A percentile compares a stretch with the other conserved stretches of the same genome.
phyloP scores from a whole-genome alignment of 345 rosid species.

The Eucalyptus erythrocorys region DNA sequence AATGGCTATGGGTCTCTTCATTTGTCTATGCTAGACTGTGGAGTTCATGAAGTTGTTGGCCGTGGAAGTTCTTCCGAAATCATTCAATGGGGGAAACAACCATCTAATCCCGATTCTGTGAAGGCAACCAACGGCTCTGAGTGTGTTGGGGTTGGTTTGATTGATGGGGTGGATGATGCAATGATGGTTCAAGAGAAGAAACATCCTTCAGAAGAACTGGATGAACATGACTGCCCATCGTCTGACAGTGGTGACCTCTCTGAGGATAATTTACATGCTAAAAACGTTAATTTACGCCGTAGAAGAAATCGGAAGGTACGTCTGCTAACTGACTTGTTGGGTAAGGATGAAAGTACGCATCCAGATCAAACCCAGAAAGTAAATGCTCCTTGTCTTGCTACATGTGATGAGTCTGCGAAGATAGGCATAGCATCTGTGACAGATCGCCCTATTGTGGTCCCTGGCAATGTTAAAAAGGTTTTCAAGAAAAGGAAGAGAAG shows the following conservation, averaged over 20 bases:
- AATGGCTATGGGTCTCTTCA: slow-evolving; percentile 7
- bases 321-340: slow-evolving; percentile 63
- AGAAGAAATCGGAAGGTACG: slow-evolving; percentile 61
- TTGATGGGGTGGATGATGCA: slow-evolving; percentile 15
- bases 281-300: slow-evolving; percentile 30
- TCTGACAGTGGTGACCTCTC: slow-evolving; percentile 45
- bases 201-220: slow-evolving; percentile 18
- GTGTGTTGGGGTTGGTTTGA: slow-evolving; percentile 8
- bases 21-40: background rate
- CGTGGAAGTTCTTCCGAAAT: slow-evolving; percentile 1
- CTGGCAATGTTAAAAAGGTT: background rate
- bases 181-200: slow-evolving; percentile 7
- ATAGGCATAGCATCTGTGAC: slow-evolving; percentile 1
- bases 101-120: background rate
- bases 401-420: slow-evolving; percentile 12
- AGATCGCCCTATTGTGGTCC: background rate
- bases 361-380: slow-evolving; percentile 5
- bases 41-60: slow-evolving; percentile 7
- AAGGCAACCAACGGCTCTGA: slow-evolving; percentile 5
- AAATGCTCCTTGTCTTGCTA: slow-evolving; percentile 12
- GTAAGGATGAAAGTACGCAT: slow-evolving; percentile 18
- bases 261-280: slow-evolving; percentile 10
- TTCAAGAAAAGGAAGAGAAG: slow-evolving; percentile 47
- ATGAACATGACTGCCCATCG: slow-evolving; percentile 25
- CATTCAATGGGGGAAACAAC: slow-evolving; percentile 5